A percentile compares a stretch with the other conserved stretches of the same genome.
Conservation (phyloP, 2,329 filamentous ascomycete genomes). For the Furcasterigmium furcatum region DNA sequence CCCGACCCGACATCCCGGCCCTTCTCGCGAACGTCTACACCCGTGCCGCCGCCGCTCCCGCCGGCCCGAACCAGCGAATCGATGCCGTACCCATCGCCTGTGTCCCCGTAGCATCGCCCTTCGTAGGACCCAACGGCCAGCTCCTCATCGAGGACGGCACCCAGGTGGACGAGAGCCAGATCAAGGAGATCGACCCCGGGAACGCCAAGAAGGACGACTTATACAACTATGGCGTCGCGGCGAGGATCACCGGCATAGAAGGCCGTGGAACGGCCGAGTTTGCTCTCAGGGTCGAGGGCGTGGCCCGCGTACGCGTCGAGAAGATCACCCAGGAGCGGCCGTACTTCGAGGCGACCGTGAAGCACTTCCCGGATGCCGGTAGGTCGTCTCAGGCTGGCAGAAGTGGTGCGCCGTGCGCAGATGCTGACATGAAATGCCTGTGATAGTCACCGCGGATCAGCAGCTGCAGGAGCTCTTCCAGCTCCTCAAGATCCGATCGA, state of each 20-base stretch:
- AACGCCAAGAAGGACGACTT: constrained; percentile 68
- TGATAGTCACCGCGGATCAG: constrained; percentile 39
- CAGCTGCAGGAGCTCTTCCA: constrained; percentile 70
- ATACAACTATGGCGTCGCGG: constrained; percentile 78
- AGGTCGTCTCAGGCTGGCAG: constrained; percentile 26
- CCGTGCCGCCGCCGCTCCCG: constrained; percentile 57
- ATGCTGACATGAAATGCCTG: constrained; percentile 2
- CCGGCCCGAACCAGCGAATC: constrained; percentile 60
- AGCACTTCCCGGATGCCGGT: constrained; percentile 68
- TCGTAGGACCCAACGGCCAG: constrained; percentile 72
- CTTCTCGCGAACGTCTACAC: constrained; percentile 84
- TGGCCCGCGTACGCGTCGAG: constrained; percentile 72
- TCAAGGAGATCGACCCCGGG: constrained; percentile 51
- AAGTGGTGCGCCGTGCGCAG: neutral
- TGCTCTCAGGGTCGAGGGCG: constrained; percentile 81
- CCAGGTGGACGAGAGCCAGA: constrained; percentile 38
- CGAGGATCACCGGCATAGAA: constrained; percentile 75
- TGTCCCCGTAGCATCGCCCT: constrained; percentile 76
- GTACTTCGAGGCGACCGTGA: constrained; percentile 81
- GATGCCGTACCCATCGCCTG: constrained; percentile 78
- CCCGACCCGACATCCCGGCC: constrained; percentile 83
- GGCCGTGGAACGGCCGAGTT: constrained; percentile 74
- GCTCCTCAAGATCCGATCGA: constrained; percentile 77
- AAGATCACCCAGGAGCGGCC: constrained; percentile 74
- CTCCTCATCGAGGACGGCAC: constrained; percentile 67